phyloP scores from a whole-genome alignment of 129 eudicot species.

The Gnaphalium uliginosum region DNA sequence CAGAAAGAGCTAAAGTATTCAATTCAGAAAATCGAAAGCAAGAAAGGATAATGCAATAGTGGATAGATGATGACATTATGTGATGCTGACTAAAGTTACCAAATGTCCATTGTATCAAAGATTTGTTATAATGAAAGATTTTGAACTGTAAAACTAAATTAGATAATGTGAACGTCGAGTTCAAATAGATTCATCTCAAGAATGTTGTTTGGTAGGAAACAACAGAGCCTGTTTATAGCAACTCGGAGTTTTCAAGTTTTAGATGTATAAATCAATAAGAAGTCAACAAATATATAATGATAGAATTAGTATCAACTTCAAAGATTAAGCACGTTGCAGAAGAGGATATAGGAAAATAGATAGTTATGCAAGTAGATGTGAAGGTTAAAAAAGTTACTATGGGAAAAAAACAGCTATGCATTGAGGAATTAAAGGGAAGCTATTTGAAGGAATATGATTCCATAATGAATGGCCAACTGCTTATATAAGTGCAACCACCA shows the following conservation, averaged over 20 bases:
- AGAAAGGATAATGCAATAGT: slow-evolving; percentile 24
- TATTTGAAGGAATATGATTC: not conserved
- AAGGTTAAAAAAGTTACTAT: not conserved
- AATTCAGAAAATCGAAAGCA: slow-evolving; percentile 65
- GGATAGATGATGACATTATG: not conserved
- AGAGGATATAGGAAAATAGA: not conserved
- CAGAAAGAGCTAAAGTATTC: slow-evolving; percentile 84
- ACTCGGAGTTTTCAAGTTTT: not conserved
- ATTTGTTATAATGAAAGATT: slow-evolving; percentile 10
- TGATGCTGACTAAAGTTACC: slow-evolving; percentile 9
- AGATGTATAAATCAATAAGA: not conserved
- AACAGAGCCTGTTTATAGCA: not conserved
- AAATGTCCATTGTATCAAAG: slow-evolving; percentile 20
- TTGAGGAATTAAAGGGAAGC: not conserved
- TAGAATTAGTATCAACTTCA: not conserved
- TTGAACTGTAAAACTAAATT: slow-evolving; percentile 15
- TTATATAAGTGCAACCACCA: not conserved
- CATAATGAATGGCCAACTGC: not conserved
- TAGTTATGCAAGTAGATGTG: not conserved
- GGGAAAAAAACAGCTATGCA: not conserved
- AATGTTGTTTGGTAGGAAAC: slow-evolving; percentile 22
- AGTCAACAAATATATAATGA: not conserved
- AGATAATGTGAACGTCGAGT: slow-evolving; percentile 8
- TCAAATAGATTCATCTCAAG: not conserved
- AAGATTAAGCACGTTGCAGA: slow-evolving; percentile 11